These are phyloP conservation scores for Hypericum perforatum DNA, from an alignment of 345 rosid genomes.

Conservation along the genomic window DNA sequence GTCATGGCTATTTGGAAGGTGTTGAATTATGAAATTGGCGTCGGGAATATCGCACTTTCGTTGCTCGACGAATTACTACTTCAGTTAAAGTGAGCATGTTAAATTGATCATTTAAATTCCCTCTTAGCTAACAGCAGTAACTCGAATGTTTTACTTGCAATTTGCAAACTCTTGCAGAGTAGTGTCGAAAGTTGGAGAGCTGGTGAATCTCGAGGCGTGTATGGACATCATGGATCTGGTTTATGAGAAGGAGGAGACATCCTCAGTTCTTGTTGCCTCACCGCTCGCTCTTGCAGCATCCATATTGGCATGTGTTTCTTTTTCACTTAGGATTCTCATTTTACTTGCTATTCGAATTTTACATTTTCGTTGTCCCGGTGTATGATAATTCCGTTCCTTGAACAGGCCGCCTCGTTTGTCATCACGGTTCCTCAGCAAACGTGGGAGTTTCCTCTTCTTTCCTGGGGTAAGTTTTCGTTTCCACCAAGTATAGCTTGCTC, in stretches of 20 bases:
- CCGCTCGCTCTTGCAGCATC: constrained; percentile 64
- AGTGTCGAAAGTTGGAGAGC: constrained; percentile 62
- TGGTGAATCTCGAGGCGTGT: constrained; percentile 49
- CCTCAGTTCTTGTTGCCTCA: constrained; percentile 35
- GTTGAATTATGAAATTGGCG: constrained; percentile 55
- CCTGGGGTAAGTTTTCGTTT: constrained; percentile 62
- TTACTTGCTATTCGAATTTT: not conserved
- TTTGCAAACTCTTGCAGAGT: constrained; percentile 31
- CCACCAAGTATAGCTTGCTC: no score
- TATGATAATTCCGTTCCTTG: constrained; percentile 14
- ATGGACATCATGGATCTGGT: no score
- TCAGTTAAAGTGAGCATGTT: constrained; percentile 39
- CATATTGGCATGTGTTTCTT: constrained; percentile 41
- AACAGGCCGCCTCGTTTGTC: constrained; percentile 71
- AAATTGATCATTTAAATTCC: not conserved
- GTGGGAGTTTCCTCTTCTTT: constrained; percentile 68
- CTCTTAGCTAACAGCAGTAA: not conserved
- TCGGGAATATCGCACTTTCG: constrained; percentile 36
- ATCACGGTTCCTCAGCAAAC: constrained; percentile 56
- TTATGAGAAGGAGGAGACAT: no score
- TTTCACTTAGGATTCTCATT: not conserved
- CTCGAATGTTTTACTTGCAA: not conserved
- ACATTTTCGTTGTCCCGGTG: constrained; percentile 4
- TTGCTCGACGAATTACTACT: constrained; percentile 46
- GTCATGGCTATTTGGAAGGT: constrained; percentile 24